Evolutionary conservation across 2,329 filamentous ascomycete species (phyloP), one percentile per base, ranked within the genome.

Genomic region (Paecilomyces sp.): DNA sequence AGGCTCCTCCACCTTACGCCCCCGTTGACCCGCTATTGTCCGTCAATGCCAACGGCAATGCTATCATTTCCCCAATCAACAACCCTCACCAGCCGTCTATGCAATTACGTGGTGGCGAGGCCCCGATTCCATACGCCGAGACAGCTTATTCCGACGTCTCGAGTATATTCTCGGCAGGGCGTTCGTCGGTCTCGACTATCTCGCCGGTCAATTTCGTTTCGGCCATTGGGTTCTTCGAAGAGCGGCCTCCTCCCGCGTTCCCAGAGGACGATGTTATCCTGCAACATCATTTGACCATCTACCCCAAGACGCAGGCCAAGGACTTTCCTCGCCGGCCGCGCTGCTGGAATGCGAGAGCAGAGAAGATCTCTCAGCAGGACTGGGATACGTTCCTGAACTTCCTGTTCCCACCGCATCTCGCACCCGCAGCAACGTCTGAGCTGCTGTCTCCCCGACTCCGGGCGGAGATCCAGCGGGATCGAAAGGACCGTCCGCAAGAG

Each of bases 361-460:
- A 69, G 25, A 71, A 76, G 54, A 68, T 77, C 31, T 64, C 66
- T 51, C 73, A 76, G 64, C 71, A 75, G 63, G 77, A 79, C 63
- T 79, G 77, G 77, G 70, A 75, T 59, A 75, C 71, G 9, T 79
- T 78, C 60, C 59, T 77, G 25, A 72, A 72, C 53, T 74, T 76
- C 64, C 62, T 79, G 5, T 76, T 79, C 55, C 77, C 76, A 2
- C 64, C 70, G 5, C 69, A 76, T 60, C 64, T 77, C 15, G 74
- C 71, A 3, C 69, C 71, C 5, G 74, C 74, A 5, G 70, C 73
- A 1, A 65, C 69, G 5, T 76, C 75, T 3, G 66, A 67, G 7
- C 67, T 75, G 58, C 66, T 77, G 13, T 69, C 73, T 4, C 72
- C 70, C 3, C 72, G 76, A 59, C 58, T 77, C 34, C 68, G 75